Conservation (phyloP, 371 early-diverging fungal genomes). For the Actinomortierella ambigua region DNA sequence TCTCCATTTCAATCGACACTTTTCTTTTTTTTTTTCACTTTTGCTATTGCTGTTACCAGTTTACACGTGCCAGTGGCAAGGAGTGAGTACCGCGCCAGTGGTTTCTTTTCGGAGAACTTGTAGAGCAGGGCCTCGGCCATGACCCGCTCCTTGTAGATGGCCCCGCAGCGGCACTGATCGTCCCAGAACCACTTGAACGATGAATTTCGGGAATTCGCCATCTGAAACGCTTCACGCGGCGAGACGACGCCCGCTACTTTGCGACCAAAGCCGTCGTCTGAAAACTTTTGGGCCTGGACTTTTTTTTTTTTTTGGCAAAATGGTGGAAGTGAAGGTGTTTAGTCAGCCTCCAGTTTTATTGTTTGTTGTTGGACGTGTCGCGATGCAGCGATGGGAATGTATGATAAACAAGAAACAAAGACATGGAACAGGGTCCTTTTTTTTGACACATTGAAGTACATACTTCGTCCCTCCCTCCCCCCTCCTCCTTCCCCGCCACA, state of each 20-base stretch:
- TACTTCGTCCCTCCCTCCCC: constrained; percentile 48
- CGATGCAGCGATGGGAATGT: no score
- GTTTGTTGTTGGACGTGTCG: no score
- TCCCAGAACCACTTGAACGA: constrained; percentile 3
- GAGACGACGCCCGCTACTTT: not conserved
- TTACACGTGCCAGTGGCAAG: constrained; percentile 7
- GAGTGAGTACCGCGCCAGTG: not conserved
- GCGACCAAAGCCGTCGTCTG: not conserved
- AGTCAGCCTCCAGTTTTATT: no score
- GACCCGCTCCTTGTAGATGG: constrained; percentile 5
- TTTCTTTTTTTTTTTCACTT: no score
- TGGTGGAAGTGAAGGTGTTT: no score
- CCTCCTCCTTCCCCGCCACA: not conserved
- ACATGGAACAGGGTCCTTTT: no score
- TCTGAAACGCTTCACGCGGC: constrained; percentile 1
- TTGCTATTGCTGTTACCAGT: not conserved
- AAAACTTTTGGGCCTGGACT: constrained; percentile 5
- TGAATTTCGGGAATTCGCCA: not conserved
- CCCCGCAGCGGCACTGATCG: constrained; percentile 3
- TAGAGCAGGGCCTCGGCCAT: constrained; percentile 6
- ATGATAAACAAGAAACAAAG: no score
- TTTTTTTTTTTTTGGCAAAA: not conserved
- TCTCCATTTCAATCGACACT: no score
- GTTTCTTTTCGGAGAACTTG: constrained; percentile 1
- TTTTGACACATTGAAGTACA: constrained; percentile 47